phyloP scores from a whole-genome alignment of 805 yeast species.

The Saccharomycopsis oosterbeekiorum region DNA sequence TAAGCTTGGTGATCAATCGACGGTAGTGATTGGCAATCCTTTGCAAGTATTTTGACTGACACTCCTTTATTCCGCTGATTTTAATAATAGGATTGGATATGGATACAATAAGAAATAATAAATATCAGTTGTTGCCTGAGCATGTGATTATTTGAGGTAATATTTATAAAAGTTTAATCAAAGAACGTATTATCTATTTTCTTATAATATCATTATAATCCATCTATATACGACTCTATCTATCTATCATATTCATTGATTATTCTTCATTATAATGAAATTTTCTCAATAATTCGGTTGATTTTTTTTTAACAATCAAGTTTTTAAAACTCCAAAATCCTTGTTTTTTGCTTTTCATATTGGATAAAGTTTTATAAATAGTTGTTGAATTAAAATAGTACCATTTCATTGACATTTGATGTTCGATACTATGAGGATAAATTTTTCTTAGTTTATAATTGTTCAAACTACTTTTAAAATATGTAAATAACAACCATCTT shows the following conservation, averaged over 20 bases:
- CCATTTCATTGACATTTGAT: background rate
- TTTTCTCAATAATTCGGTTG: background rate
- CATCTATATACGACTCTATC: background rate
- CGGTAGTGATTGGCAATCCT: no score
- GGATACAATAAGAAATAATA: no score
- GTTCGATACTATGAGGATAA: background rate
- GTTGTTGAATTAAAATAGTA: background rate
- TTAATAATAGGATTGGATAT: no score
- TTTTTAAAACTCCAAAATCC: background rate
- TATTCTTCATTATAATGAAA: background rate
- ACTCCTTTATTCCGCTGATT: no score
- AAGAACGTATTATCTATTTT: background rate
- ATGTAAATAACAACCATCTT: background rate
- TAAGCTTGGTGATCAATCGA: no score
- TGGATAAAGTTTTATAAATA: background rate
- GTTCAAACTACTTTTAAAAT: background rate
- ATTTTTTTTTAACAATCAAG: background rate
- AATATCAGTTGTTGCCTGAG: no score
- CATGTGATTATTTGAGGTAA: no score
- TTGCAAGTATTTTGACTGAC: no score
- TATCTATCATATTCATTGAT: background rate
- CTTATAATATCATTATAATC: background rate
- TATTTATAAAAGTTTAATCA: no score
- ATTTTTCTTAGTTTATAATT: background rate
- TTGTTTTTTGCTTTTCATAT: background rate